Percentiles rank a stretch among this genome's conserved stretches.
phyloP scores from a whole-genome alignment of 768 basidiomycete genomes.

The Lactifluus piperatus region DNA sequence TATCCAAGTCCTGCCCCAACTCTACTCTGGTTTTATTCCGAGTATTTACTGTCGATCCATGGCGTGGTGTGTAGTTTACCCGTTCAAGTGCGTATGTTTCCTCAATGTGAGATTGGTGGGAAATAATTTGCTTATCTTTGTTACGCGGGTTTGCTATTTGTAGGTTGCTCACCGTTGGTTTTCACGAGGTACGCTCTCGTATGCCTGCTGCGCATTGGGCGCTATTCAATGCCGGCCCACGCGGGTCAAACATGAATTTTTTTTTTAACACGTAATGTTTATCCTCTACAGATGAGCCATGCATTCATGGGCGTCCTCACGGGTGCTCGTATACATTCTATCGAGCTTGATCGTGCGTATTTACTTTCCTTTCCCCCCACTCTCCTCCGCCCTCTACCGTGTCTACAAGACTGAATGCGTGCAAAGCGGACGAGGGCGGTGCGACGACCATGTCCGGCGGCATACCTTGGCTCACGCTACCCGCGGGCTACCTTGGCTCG shows the following conservation, averaged over 20 bases:
- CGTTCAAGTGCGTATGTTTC: slow-evolving; percentile 66
- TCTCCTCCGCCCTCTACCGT: background rate
- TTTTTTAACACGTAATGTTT: background rate
- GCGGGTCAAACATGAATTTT: background rate
- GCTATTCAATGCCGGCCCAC: background rate
- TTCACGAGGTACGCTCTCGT: slow-evolving; percentile 56
- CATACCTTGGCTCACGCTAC: slow-evolving; percentile 70
- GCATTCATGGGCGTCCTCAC: slow-evolving; percentile 73
- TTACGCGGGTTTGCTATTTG: background rate
- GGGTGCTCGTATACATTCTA: slow-evolving; percentile 78
- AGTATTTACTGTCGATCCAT: background rate
- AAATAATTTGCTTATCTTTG: background rate
- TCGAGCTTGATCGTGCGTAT: slow-evolving; percentile 76
- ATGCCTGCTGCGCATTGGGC: background rate
- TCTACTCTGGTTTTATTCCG: background rate
- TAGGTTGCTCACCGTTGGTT: slow-evolving; percentile 78
- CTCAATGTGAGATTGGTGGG: background rate
- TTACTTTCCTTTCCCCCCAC: slow-evolving; percentile 18
- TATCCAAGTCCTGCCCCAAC: background rate
- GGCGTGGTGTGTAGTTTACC: slow-evolving; percentile 51
- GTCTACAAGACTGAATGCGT: background rate
- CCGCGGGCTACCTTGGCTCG: slow-evolving; percentile 81
- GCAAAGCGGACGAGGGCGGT: slow-evolving; percentile 77
- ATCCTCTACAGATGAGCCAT: slow-evolving; percentile 66
- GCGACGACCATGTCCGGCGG: slow-evolving; percentile 84